Percentiles rank a stretch among this genome's conserved stretches.
phyloP scores from a whole-genome alignment of 169 alveolate species.

The Besnoitia besnoiti region DNA sequence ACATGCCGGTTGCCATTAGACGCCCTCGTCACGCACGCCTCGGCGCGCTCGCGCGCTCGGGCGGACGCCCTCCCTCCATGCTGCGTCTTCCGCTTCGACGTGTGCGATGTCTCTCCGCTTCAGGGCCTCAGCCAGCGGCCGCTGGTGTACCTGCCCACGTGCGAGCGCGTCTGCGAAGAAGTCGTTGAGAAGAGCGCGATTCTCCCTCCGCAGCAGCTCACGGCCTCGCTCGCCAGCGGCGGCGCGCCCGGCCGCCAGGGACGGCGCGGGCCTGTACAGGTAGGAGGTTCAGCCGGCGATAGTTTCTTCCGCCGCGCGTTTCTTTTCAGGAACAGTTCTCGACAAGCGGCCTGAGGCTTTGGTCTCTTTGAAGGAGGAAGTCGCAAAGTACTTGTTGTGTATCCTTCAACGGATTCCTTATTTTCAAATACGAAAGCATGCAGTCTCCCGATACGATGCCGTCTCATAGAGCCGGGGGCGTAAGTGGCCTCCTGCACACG shows the following conservation, averaged over 20 bases:
- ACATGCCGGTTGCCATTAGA: too few species aligned
- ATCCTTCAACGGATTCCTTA: too few species aligned
- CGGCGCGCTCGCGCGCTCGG: neutral
- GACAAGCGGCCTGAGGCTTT: too few species aligned
- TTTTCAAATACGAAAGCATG: too few species aligned
- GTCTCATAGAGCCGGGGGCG: too few species aligned
- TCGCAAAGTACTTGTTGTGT: too few species aligned
- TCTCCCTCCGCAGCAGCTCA: conserved; percentile 16
- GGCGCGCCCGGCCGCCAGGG: neutral
- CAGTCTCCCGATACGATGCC: too few species aligned
- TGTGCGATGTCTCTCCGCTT: neutral
- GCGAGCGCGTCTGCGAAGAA: conserved; percentile 68
- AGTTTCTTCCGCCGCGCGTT: too few species aligned
- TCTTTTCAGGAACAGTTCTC: too few species aligned
- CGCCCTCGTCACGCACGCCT: neutral
- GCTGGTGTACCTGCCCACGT: conserved; percentile 65
- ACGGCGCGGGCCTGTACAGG: conserved; percentile 39
- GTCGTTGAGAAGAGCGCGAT: conserved; percentile 60
- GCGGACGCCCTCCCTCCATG: neutral
- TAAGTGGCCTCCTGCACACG: too few species aligned
- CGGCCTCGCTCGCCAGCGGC: neutral
- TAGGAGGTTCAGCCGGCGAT: too few species aligned
- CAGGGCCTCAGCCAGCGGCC: conserved; percentile 65
- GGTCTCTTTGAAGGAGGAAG: too few species aligned
- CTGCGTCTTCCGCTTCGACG: neutral